Base-by-base conservation (phyloP, 306 rosid genomes). In the Begonia peltatifolia region DNA sequence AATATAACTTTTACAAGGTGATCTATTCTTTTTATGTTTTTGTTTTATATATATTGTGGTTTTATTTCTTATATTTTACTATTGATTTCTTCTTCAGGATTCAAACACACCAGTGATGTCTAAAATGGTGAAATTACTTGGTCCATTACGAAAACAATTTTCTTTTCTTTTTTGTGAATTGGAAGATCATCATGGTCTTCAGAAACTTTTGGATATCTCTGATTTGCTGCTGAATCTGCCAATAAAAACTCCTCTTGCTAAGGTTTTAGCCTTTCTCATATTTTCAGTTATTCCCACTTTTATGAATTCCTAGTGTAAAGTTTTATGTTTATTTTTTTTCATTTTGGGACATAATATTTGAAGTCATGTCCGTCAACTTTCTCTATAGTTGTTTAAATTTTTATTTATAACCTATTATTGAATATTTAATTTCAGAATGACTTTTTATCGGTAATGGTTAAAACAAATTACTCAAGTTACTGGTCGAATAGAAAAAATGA, bases 1-100 rank as follows among this genome's bases (percentile, higher is more conserved):
- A 70, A 74, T 83, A 78, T 58, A 90, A 85, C 41, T 78, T 85
- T 66, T 90, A 90, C 77, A 80, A 85, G 97, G 97, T 88, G 6
- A 30, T 5, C 1, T 35, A 68, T 51, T 10, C 58, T 60, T 48
- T 50, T 13, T 14, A 41, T 54, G 43, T 16, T 50, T 17, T 20
- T 52, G 55, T 10, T 52, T 42, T 41, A 41, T 51, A 30, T 22
- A 15, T 35, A 1, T 50, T 23, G 35, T 7, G 4, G 58, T 52
- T 17, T 53, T 47, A 15, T 50, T 54, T 62, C 47, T n/a, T 50
- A 43, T 35, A n/a, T 49, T 52, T 53, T 61, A 51, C 56, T 42
- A 10, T 6, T 57, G 30, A 43, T 38, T 53, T 59, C 13, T 23
- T 53, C 16, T 56, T 53, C 63, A 88, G 97, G 95, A 90, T 78